phyloP scores from a whole-genome alignment of 2,329 filamentous ascomycete species.

The Verticillium albo-atrum region DNA sequence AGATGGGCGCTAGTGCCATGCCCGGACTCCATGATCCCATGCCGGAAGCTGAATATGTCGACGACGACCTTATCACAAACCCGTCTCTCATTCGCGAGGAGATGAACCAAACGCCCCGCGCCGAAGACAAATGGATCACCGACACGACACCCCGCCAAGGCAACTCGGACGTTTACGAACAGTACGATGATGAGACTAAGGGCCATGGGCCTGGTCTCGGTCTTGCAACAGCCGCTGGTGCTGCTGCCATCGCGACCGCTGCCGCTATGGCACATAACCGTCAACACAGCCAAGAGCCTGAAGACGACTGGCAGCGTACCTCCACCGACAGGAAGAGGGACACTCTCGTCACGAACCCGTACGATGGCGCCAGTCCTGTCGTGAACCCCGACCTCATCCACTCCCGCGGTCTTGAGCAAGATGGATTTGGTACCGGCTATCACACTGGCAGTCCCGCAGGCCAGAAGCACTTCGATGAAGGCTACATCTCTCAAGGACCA shows the following conservation, averaged over 20 bases:
- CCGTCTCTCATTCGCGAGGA: constrained; percentile 73
- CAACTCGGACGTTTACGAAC: constrained; percentile 20
- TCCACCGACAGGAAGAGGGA: constrained; percentile 62
- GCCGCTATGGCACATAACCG: constrained; percentile 44
- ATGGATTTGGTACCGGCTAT: constrained; percentile 39
- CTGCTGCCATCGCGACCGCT: constrained; percentile 46
- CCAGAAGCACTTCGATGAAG: constrained; percentile 70
- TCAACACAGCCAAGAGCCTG: constrained; percentile 52
- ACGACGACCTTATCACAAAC: constrained; percentile 74
- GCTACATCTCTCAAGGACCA: constrained; percentile 77
- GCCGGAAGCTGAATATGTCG: constrained; percentile 68
- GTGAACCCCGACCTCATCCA: constrained; percentile 49
- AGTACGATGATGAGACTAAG: constrained; percentile 13
- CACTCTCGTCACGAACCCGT: constrained; percentile 63
- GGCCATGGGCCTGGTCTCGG: constrained; percentile 27
- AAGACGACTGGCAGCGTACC: constrained; percentile 61
- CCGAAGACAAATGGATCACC: constrained; percentile 21
- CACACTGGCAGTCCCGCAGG: constrained; percentile 52
- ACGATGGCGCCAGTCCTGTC: constrained; percentile 60
- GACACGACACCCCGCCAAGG: constrained; percentile 28
- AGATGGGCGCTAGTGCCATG: constrained; percentile 65
- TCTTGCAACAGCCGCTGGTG: constrained; percentile 48
- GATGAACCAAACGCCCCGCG: not conserved
- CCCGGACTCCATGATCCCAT: constrained; percentile 67
- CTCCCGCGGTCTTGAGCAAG: constrained; percentile 28